phyloP scores from a whole-genome alignment of 2,329 filamentous ascomycete species.

The Rachicladosporium sp. region DNA sequence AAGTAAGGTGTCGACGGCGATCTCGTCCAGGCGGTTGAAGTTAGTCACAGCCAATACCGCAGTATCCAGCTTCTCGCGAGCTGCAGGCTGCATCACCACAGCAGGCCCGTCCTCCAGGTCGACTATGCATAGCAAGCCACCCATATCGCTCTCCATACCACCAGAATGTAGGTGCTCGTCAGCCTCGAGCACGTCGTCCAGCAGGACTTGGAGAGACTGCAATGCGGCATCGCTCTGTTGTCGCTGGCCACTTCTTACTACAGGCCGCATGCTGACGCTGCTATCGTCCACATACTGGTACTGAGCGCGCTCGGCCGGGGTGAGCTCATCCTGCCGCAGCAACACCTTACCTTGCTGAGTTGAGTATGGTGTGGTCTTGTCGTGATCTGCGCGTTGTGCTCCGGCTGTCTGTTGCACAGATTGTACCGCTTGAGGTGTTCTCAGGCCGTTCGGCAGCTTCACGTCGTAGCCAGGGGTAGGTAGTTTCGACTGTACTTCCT shows the following conservation, averaged over 20 bases:
- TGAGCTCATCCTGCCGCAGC: too few species aligned
- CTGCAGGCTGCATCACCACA: constrained; percentile 51
- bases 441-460: neutral
- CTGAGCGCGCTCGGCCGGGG: too few species aligned
- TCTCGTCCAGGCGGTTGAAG: constrained; percentile 54
- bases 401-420: too few species aligned
- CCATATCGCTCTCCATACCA: neutral
- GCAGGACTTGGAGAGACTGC: constrained; percentile 54
- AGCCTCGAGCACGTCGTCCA: constrained; percentile 62
- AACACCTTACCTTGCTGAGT: too few species aligned
- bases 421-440: too few species aligned
- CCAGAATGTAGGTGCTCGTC: constrained; percentile 55
- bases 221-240: constrained; percentile 68
- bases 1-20: constrained; percentile 63
- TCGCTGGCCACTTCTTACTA: constrained; percentile 52
- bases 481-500: neutral
- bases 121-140: neutral
- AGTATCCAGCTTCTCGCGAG: constrained; percentile 61
- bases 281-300: too few species aligned
- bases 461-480: constrained; percentile 1
- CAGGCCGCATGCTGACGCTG: too few species aligned
- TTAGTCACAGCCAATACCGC: constrained; percentile 61
- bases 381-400: too few species aligned
- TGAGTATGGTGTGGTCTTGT: too few species aligned
- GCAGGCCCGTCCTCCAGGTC: constrained; percentile 46